Evolutionary conservation across 371 early-diverging fungal genomes (phyloP).

Genomic region (Dichotomocladium elegans): DNA sequence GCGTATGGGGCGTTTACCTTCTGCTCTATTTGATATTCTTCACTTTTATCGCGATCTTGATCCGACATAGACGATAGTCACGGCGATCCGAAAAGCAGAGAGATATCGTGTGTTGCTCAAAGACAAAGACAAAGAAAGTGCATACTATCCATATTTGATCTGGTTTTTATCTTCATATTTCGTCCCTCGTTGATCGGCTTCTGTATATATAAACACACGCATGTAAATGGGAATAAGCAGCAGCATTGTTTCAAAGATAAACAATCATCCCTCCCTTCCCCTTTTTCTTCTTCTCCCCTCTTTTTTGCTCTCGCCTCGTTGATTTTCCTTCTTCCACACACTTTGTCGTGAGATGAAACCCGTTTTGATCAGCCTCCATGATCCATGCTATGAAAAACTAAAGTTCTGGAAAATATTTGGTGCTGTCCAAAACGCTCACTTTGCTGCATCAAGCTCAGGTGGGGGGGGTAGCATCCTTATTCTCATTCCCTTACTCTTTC

Average conservation of each 20-base stretch:
- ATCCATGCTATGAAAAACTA: not conserved
- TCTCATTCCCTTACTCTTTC: not conserved
- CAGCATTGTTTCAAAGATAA: too few species aligned
- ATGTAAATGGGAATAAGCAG: too few species aligned
- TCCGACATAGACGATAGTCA: not conserved
- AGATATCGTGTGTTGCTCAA: too few species aligned
- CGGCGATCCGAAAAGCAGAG: too few species aligned
- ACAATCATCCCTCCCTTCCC: not conserved
- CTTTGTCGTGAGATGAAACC: too few species aligned
- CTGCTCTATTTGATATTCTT: conserved; percentile 3
- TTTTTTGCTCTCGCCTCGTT: not conserved
- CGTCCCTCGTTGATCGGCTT: too few species aligned
- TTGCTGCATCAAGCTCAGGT: not conserved
- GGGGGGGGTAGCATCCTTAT: not conserved
- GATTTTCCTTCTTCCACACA: not conserved
- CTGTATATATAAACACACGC: too few species aligned
- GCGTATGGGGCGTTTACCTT: conserved; percentile 1
- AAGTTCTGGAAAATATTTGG: not conserved
- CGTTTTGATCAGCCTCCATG: too few species aligned
- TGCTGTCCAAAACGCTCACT: not conserved
- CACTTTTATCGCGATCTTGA: conserved; percentile 3
- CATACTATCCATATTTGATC: not conserved
- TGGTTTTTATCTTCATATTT: not conserved
- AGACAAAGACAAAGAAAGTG: too few species aligned
- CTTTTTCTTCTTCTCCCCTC: not conserved